Conservation (phyloP, 192 early-diverging fungal genomes). For the Umbelopsis isabellina region DNA sequence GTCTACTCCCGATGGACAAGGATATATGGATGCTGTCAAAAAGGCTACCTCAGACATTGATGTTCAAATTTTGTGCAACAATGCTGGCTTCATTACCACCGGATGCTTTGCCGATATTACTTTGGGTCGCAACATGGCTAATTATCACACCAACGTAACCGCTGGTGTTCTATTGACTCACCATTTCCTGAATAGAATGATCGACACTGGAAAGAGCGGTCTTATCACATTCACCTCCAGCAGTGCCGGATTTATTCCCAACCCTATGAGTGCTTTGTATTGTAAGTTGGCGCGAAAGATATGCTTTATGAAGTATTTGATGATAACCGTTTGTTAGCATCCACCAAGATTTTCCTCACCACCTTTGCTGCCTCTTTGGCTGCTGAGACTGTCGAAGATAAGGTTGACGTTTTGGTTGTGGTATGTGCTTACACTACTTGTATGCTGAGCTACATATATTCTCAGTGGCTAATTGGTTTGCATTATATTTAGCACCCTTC, state of each 20-base stretch:
- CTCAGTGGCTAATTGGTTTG: not conserved
- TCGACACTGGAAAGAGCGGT: slow-evolving; percentile 37
- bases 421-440: slow-evolving; percentile 24
- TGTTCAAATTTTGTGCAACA: slow-evolving; percentile 63
- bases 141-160: slow-evolving; percentile 60
- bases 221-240: slow-evolving; percentile 60
- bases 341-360: slow-evolving; percentile 58
- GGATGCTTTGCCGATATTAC: slow-evolving; percentile 52
- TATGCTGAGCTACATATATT: too few species aligned
- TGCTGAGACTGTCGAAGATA: slow-evolving; percentile 47
- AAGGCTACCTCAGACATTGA: slow-evolving; percentile 49
- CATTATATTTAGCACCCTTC: slow-evolving; percentile 46
- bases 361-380: slow-evolving; percentile 61
- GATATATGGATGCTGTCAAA: slow-evolving; percentile 46
- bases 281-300: slow-evolving; percentile 23
- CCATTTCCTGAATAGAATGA: slow-evolving; percentile 52
- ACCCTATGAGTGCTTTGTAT: slow-evolving; percentile 54
- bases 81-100: slow-evolving; percentile 61
- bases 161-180: slow-evolving; percentile 51
- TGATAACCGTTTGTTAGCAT: slow-evolving; percentile 24
- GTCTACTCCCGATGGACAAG: slow-evolving; percentile 36
- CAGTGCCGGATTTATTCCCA: slow-evolving; percentile 55
- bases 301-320: not conserved
- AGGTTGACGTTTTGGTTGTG: slow-evolving; percentile 60
- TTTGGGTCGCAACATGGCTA: slow-evolving; percentile 46